Evolutionary conservation across 1,139 yeast genomes (phyloP).

Genomic region (Suhomyces bribrorum): DNA sequence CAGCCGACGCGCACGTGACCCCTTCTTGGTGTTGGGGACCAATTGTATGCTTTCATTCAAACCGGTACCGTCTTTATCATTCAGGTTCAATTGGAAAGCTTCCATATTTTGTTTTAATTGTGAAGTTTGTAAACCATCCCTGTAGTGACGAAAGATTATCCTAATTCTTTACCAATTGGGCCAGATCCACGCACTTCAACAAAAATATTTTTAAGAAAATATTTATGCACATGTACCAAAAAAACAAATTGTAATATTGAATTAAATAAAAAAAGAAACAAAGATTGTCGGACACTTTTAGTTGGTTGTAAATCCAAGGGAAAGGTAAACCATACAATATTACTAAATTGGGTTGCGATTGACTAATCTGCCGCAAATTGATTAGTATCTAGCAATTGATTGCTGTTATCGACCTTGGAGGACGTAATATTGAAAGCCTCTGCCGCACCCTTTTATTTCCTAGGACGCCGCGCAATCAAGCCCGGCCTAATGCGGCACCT

Average conservation of each 20-base stretch:
- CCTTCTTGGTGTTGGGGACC: too few species aligned
- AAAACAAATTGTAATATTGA: background rate
- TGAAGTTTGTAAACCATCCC: background rate
- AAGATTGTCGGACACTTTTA: background rate
- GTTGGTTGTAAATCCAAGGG: too few species aligned
- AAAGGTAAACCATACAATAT: too few species aligned
- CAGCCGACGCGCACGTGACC: too few species aligned
- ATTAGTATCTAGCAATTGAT: too few species aligned
- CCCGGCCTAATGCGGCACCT: background rate
- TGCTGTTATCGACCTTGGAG: too few species aligned
- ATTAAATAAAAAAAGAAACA: background rate
- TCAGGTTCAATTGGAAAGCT: background rate
- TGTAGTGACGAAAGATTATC: background rate
- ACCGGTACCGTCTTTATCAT: background rate
- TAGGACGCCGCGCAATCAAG: background rate
- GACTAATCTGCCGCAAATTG: too few species aligned
- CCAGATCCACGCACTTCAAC: constrained; percentile 4
- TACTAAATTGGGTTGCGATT: too few species aligned
- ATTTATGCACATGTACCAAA: background rate
- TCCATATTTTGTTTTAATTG: background rate
- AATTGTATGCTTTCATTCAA: too few species aligned
- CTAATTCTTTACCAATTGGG: background rate
- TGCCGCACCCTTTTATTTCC: background rate
- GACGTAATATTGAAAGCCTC: background rate
- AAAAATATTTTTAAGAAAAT: background rate